Conservation (phyloP, 306 rosid genomes). For the Sechiopsis laciniata region DNA sequence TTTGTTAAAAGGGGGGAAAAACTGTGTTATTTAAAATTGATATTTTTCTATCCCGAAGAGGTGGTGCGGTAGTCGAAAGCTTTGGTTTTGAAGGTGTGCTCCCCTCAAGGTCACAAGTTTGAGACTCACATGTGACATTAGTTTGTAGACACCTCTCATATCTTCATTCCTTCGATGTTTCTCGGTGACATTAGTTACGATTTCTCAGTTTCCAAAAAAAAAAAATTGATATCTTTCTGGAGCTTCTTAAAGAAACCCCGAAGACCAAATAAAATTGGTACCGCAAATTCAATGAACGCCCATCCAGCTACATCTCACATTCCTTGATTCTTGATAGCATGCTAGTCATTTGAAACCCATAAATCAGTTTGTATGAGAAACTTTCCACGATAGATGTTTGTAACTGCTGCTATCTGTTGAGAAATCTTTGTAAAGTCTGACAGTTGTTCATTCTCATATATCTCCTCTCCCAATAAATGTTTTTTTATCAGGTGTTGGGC, state of each 20-base stretch:
- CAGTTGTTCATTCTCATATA: not conserved
- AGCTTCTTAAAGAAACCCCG: not conserved
- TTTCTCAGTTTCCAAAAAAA: too few relatives aligned
- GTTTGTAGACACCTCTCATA: too few relatives aligned
- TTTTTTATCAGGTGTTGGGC: slow-evolving; percentile 63
- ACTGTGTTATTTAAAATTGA: not conserved
- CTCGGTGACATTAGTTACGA: too few relatives aligned
- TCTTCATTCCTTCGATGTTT: too few relatives aligned
- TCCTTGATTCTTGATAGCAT: too few relatives aligned
- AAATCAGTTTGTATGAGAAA: not conserved
- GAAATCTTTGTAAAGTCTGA: not conserved
- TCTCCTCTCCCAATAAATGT: not conserved
- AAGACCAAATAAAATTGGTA: not conserved
- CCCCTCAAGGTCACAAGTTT: too few relatives aligned
- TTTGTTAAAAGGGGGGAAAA: not conserved
- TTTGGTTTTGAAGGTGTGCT: too few relatives aligned
- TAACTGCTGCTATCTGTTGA: slow-evolving; percentile 15
- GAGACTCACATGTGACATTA: too few relatives aligned
- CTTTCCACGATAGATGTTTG: not conserved
- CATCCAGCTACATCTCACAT: too few relatives aligned
- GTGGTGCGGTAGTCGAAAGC: too few relatives aligned
- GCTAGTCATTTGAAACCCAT: slow-evolving; percentile 4
- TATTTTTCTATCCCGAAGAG: too few relatives aligned
- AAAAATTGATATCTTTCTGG: not conserved
- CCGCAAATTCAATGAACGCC: not conserved